Evolutionary conservation across 352 stramenopile genomes (phyloP).

Genomic region (Globisporangium takayamanum): DNA sequence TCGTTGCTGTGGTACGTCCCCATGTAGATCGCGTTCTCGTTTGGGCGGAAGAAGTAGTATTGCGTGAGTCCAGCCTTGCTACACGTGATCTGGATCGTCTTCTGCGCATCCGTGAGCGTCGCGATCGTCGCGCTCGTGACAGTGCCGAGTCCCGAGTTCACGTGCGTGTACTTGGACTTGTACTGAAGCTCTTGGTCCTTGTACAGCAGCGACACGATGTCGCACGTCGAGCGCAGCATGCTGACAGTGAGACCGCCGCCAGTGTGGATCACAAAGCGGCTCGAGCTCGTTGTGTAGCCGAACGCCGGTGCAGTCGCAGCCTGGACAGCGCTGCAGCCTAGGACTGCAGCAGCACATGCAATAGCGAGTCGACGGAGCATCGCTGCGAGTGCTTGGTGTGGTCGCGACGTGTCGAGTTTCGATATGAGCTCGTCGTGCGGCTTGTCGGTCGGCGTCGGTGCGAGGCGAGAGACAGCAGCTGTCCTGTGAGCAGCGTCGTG

Average conservation of each 20-base stretch:
- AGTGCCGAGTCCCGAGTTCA: constrained; percentile 40
- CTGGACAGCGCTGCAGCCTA: constrained; percentile 2
- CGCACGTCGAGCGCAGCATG: constrained; percentile 32
- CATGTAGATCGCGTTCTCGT: constrained; percentile 54
- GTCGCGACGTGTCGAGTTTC: too few species aligned
- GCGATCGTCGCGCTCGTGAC: constrained; percentile 24
- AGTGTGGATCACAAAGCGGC: constrained; percentile 36
- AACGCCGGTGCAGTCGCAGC: constrained; percentile 20
- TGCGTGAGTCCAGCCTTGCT: constrained; percentile 30
- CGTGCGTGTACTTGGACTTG: constrained; percentile 33
- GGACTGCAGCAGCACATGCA: constrained; percentile 1
- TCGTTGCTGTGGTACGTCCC: constrained; percentile 36
- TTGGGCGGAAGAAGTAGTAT: constrained; percentile 45
- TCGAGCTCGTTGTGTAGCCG: constrained; percentile 26
- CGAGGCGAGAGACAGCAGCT: too few species aligned
- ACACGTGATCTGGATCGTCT: constrained; percentile 41
- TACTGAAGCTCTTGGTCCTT: constrained; percentile 44
- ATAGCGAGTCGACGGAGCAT: background rate
- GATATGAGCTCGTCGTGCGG: too few species aligned
- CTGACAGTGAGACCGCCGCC: constrained; percentile 32
- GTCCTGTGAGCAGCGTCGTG: too few species aligned
- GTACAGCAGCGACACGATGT: constrained; percentile 47
- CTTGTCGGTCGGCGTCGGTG: too few species aligned
- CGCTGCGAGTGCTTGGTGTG: background rate
- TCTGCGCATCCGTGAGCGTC: constrained; percentile 24